phyloP scores from a whole-genome alignment of 345 rosid genomes.

The Raphanus raphanistrum region DNA sequence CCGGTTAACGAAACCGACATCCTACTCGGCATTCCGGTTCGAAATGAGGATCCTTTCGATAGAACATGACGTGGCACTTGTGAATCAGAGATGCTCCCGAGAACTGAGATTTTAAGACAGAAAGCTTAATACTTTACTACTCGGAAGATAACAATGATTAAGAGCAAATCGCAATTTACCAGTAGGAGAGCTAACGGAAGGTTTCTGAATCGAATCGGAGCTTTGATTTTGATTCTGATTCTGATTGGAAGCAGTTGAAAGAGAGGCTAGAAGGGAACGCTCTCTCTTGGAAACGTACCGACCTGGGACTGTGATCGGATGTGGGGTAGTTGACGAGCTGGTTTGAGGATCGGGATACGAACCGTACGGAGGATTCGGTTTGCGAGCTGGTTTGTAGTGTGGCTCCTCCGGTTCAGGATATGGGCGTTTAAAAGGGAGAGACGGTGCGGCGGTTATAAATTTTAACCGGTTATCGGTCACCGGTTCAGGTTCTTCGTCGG shows the following conservation, averaged over 20 bases:
- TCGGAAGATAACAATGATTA: conserved; percentile 1
- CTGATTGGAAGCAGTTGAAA: conserved; percentile 7
- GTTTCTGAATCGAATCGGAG: conserved; percentile 21
- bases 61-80: conserved; percentile 40
- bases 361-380: conserved; percentile 6
- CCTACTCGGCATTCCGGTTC: conserved; percentile 48
- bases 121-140: not conserved
- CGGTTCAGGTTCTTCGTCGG: conserved; percentile 38
- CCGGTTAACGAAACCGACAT: conserved; percentile 50
- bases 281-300: conserved; percentile 77
- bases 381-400: not conserved
- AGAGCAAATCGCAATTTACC: conserved; percentile 38
- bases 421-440: conserved; percentile 31
- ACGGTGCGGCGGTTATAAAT: not conserved
- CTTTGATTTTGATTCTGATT: conserved; percentile 9
- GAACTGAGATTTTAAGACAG: conserved; percentile 45
- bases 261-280: conserved; percentile 41
- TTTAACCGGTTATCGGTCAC: not conserved
- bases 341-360: conserved; percentile 15
- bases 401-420: conserved; percentile 23
- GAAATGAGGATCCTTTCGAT: conserved; percentile 31
- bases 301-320: conserved; percentile 59
- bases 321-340: conserved; percentile 53
- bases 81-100: conserved; percentile 59
- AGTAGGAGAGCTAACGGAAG: conserved; percentile 25